Evolutionary conservation across 2,329 filamentous ascomycete genomes (phyloP), one percentile per base, ranked within the genome.

Genomic region (Claviceps spartinae): DNA sequence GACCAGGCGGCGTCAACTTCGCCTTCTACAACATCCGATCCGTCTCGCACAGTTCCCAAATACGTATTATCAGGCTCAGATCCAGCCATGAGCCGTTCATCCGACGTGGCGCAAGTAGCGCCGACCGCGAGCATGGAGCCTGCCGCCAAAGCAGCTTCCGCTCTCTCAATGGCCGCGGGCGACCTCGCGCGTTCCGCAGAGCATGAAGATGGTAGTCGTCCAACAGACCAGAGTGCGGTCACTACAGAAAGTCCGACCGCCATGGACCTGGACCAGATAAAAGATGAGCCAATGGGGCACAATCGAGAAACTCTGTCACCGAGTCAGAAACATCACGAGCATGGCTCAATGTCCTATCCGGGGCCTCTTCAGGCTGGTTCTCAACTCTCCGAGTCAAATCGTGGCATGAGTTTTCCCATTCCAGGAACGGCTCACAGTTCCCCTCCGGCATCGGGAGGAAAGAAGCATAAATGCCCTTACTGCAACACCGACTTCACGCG

Each of bases 401-500:
- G 79, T 45, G 75, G 73, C 30, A 76, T 81, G 70, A 82, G 74
- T 59, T 73, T 80, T 56, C 78, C 79, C 7, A 74, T 80, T 68
- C 68, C 74, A 20, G 67, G 69, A 1, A 63, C 58, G 34, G 65
- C 60, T 57, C 74, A 62, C 65, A 72, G 57, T 53, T 74, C 61
- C 59, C 72, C 88, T 5, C 83, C 86, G 0, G 83, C 83, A 26
- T 69, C 70, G 2, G 61, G 61, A 16, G 77, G 79, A 50, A 96
- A 95, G 71, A 91, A 93, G 63, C 91, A 98, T 72, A 95, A 93
- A 67, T 98, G 93, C 63, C 91, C 88, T 0, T 95, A 95, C 67
- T 98, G 93, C 74, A 82, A 88, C 41, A 96, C 93, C 5, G 93
- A 95, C 62, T 98, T 98, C 60, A 98, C 93, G 30, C 82, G 93